A percentile compares a stretch with the other conserved stretches of the same genome.
These are phyloP conservation scores for Magnusiomyces tetraspermus DNA, from an alignment of 1,139 yeast genomes.

Conservation along the genomic window DNA sequence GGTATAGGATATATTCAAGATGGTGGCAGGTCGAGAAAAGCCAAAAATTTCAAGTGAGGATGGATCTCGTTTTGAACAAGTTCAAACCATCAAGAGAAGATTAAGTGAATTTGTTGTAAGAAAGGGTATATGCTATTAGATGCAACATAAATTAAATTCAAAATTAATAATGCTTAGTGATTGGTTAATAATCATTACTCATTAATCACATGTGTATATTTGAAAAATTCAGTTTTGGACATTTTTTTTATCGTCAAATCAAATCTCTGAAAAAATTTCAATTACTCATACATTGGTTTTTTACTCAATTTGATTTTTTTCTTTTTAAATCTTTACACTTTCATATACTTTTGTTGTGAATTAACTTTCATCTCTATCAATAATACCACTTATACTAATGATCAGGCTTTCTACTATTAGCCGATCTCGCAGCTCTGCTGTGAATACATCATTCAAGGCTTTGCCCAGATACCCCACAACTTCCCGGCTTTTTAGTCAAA, in stretches of 20 bases:
- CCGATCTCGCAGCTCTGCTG: slow-evolving; percentile 1
- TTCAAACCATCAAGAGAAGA: too few species aligned
- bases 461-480: neutral
- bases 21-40: too few species aligned
- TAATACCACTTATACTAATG: neutral
- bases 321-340: neutral
- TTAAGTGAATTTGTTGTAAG: too few species aligned
- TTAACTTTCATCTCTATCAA: too few species aligned
- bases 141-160: too few species aligned
- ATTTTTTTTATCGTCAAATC: slow-evolving; percentile 1
- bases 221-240: neutral
- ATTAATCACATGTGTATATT: neutral
- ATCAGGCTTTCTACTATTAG: neutral
- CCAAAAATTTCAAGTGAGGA: too few species aligned
- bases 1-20: too few species aligned
- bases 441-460: neutral
- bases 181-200: neutral
- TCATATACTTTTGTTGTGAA: too few species aligned
- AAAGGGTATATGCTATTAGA: too few species aligned
- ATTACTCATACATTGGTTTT: neutral
- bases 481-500: neutral
- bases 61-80: too few species aligned
- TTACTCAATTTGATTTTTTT: neutral
- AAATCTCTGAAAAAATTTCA: slow-evolving; percentile 2
- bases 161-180: too few species aligned